Conservation (phyloP, 768 basidiomycete species). For the Krasilnikovozyma curviuscula region DNA sequence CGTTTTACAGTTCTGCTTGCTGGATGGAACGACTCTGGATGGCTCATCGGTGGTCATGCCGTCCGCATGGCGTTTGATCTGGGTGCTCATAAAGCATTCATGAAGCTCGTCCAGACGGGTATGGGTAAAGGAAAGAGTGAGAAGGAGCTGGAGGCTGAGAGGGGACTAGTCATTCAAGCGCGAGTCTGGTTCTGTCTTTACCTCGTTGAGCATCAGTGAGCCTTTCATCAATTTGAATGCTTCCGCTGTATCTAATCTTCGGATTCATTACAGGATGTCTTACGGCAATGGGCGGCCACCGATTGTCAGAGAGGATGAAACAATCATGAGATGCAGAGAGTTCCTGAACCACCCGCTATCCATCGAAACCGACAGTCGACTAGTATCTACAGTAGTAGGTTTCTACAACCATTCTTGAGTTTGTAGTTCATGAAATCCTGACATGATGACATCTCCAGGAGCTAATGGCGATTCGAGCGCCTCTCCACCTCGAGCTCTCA, state of each 20-base stretch:
- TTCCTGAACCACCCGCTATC: conserved; percentile 70
- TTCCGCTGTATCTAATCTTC: neutral
- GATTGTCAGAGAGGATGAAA: conserved; percentile 79
- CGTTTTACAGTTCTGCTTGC: conserved; percentile 52
- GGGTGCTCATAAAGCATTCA: conserved; percentile 81
- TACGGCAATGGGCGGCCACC: conserved; percentile 88
- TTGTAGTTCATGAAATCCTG: neutral
- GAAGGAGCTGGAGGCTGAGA: conserved; percentile 40
- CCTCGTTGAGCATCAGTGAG: conserved; percentile 83
- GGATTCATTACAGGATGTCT: conserved; percentile 45
- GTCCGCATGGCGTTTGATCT: conserved; percentile 91
- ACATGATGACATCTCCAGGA: neutral
- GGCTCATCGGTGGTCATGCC: conserved; percentile 46
- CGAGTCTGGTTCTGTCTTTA: conserved; percentile 81
- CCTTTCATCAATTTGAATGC: conserved; percentile 11
- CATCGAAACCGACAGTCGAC: conserved; percentile 81
- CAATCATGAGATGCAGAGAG: conserved; percentile 58
- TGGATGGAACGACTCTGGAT: conserved; percentile 96
- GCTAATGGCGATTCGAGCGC: conserved; percentile 30
- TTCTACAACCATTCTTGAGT: neutral
- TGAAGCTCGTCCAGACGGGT: conserved; percentile 44
- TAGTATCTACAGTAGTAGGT: conserved; percentile 65
- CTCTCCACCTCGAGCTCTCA: conserved; percentile 62
- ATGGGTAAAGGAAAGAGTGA: conserved; percentile 51
- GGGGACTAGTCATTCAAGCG: conserved; percentile 57